Evolutionary conservation across 129 eudicot species (phyloP), one percentile per base, ranked within the genome.

Genomic region (Chrysanthemum seticuspe): DNA sequence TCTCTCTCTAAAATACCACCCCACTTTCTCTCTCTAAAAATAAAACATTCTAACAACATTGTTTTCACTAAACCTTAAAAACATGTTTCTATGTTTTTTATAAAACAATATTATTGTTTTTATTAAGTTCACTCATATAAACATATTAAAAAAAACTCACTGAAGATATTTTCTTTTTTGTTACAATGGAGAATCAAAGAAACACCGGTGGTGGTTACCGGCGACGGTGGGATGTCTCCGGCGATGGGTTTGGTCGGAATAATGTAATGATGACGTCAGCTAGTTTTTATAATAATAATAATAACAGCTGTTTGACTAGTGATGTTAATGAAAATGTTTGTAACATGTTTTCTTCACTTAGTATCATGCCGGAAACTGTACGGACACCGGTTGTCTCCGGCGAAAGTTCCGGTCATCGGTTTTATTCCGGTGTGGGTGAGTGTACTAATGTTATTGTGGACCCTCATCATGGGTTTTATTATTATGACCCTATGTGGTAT

Each of bases 391-490:
- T 65, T 54, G 56, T 45, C 12, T 7, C 12, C 53, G 82, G 73
- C 23, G 76, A 78, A 59, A 66, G 76, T 70, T 78, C 76, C 58
- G 72, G 21, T 36, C 45, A 68, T 47, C 66, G 71, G 58, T 15
- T 72, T 54, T 74, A 65, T 70, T 78, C 82, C 68, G 67, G 86
- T 74, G 84, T 74, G 81, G 77, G 73, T n/a, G 79, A 45, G 40
- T 50, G 18, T 25, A 74, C 16, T 29, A 52, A 40, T n/a, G 19
- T 77, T 71, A 63, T 36, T 16, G 81, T 84, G 85, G 88, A 77
- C 85, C 88, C 80, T 53, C 72, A 40, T 29, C 67, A 62, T 29
- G 45, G n/a, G 67, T 62, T 25, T 62, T n/a, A 13, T 21, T 36
- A 67, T 76, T 34, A 76, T 6, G 29, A 57, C 47, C 67, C 67